phyloP scores from a whole-genome alignment of 129 eudicot genomes.

The Artemisia annua region DNA sequence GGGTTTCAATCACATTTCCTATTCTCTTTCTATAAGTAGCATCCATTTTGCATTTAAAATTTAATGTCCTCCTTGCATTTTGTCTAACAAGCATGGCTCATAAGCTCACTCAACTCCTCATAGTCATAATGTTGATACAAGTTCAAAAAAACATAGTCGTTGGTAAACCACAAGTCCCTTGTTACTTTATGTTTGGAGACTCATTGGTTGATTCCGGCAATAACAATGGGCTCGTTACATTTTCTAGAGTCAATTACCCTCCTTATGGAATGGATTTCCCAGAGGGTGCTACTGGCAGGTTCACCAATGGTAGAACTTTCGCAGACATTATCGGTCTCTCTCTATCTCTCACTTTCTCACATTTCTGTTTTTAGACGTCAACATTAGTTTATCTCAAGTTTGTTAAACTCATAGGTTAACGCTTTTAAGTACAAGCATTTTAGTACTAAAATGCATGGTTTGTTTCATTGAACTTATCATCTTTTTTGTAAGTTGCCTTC shows the following conservation, averaged over 20 bases:
- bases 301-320: constrained; percentile 32
- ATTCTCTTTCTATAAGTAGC: too few relatives aligned
- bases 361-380: background rate
- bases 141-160: background rate
- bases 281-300: constrained; percentile 30
- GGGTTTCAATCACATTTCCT: too few relatives aligned
- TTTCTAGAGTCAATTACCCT: constrained; percentile 22
- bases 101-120: background rate
- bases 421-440: too few relatives aligned
- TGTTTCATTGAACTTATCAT: too few relatives aligned
- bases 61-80: too few relatives aligned
- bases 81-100: too few relatives aligned
- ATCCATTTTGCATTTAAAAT: too few relatives aligned
- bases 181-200: constrained; percentile 37
- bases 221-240: constrained; percentile 22
- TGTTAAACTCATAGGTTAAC: background rate
- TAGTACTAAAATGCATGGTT: too few relatives aligned
- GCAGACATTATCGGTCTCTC: constrained; percentile 33
- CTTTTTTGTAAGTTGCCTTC: too few relatives aligned
- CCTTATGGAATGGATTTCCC: constrained; percentile 36
- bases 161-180: constrained; percentile 30
- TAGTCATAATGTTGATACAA: background rate
- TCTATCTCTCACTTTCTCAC: background rate
- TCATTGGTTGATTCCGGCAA: constrained; percentile 35
- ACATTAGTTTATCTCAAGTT: too few relatives aligned